phyloP scores from a whole-genome alignment of 257 asterid genomes.

The Scutellaria barbata region DNA sequence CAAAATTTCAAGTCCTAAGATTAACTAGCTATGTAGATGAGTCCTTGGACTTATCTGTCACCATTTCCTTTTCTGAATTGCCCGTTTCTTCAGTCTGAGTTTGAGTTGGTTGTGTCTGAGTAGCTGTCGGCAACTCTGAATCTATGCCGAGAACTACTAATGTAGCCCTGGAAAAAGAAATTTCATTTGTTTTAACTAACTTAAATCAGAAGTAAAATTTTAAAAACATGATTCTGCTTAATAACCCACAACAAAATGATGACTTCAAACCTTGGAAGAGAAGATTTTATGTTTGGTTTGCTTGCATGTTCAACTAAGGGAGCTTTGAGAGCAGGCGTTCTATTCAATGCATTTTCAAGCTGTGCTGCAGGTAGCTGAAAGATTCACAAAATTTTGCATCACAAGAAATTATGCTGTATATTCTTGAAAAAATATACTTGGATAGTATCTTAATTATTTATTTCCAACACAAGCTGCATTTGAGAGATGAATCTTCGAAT shows the following conservation, averaged over 20 bases:
- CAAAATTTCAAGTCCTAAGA: background rate
- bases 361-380: conserved; percentile 92
- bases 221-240: background rate
- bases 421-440: background rate
- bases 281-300: conserved; percentile 77
- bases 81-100: conserved; percentile 57
- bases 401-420: conserved; percentile 15
- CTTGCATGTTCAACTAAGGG: conserved; percentile 90
- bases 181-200: background rate
- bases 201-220: background rate
- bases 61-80: conserved; percentile 60
- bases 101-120: conserved; percentile 50
- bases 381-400: conserved; percentile 15
- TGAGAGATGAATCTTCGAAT: no score
- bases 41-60: conserved; percentile 66
- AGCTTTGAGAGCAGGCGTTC: conserved; percentile 78
- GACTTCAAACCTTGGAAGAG: conserved; percentile 78
- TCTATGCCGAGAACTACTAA: conserved; percentile 78
- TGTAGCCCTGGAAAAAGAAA: conserved; percentile 58
- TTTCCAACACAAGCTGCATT: no score
- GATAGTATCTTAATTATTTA: background rate
- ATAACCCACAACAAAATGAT: background rate
- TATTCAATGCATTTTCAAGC: conserved; percentile 83
- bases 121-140: conserved; percentile 63
- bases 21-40: conserved; percentile 49